These are phyloP conservation scores for Phytophthora boehmeriae DNA, from an alignment of 352 stramenopile species.

Conservation along the genomic window DNA sequence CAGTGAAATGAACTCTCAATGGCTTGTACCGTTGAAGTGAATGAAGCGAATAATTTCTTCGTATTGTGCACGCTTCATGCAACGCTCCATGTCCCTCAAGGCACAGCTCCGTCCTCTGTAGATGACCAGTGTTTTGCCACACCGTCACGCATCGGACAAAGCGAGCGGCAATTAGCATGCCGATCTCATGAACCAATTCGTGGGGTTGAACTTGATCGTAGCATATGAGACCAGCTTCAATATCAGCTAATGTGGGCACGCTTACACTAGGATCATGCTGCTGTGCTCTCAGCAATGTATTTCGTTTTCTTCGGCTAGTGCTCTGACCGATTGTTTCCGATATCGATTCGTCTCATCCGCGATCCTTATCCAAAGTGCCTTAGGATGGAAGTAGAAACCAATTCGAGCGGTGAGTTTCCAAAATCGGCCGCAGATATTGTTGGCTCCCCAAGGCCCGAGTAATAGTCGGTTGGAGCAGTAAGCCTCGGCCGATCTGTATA, in stretches of 20 bases:
- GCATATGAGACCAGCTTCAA: slow-evolving; percentile 6
- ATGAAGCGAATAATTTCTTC: slow-evolving; percentile 22
- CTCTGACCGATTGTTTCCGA: slow-evolving; percentile 5
- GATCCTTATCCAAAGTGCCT: slow-evolving; percentile 21
- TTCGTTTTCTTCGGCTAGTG: neutral
- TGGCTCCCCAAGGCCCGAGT: slow-evolving; percentile 1
- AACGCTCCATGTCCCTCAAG: slow-evolving; percentile 20
- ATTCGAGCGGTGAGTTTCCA: slow-evolving; percentile 6
- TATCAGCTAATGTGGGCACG: slow-evolving; percentile 6
- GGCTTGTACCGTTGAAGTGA: slow-evolving; percentile 27
- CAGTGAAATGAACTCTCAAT: slow-evolving; percentile 27
- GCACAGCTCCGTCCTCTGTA: slow-evolving; percentile 13
- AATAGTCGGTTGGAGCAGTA: slow-evolving; percentile 13
- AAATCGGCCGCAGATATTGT: slow-evolving; percentile 18
- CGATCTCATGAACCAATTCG: slow-evolving; percentile 17
- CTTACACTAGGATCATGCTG: slow-evolving; percentile 6
- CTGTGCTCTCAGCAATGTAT: neutral
- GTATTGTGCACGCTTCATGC: slow-evolving; percentile 20
- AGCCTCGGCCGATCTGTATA: slow-evolving; percentile 10
- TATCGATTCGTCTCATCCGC: slow-evolving; percentile 19
- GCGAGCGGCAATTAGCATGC: slow-evolving; percentile 10
- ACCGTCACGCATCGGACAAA: slow-evolving; percentile 8
- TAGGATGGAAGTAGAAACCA: slow-evolving; percentile 35
- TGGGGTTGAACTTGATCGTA: slow-evolving; percentile 18
- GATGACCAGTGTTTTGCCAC: slow-evolving; percentile 14